These are phyloP conservation scores for Stylosanthes scabra DNA, from an alignment of 331 rosid genomes.

Conservation along the genomic window DNA sequence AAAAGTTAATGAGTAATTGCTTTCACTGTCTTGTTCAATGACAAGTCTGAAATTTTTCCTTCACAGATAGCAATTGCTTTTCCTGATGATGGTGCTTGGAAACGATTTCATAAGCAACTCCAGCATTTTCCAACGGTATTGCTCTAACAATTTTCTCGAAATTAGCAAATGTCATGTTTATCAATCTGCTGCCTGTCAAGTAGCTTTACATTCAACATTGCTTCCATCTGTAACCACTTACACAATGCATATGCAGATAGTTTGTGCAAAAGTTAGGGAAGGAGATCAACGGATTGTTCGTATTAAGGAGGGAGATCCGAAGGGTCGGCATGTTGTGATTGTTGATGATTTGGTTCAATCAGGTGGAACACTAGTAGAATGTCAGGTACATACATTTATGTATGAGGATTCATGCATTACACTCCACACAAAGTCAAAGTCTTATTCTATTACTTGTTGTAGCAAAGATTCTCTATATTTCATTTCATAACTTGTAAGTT, in stretches of 20 bases:
- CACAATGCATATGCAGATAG: constrained; percentile 62
- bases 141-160: constrained; percentile 26
- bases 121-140: constrained; percentile 96
- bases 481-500: background rate
- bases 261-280: constrained; percentile 99
- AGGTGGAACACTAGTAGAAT: constrained; percentile 94
- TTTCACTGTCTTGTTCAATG: constrained; percentile 25
- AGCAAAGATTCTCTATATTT: constrained; percentile 17
- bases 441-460: constrained; percentile 9
- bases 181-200: constrained; percentile 3
- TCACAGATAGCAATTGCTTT: constrained; percentile 86
- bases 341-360: constrained; percentile 99
- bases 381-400: constrained; percentile 70
- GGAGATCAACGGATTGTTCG: constrained; percentile 93
- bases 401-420: constrained; percentile 1
- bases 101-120: constrained; percentile 91
- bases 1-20: constrained; percentile 14
- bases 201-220: constrained; percentile 26
- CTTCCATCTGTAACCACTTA: constrained; percentile 28
- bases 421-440: background rate
- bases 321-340: constrained; percentile 87
- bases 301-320: constrained; percentile 91
- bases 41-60: constrained; percentile 17
- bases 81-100: constrained; percentile 99
- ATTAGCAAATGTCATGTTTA: constrained; percentile 19